phyloP scores from a whole-genome alignment of 2,329 filamentous ascomycete species.

The Phoma sp. region DNA sequence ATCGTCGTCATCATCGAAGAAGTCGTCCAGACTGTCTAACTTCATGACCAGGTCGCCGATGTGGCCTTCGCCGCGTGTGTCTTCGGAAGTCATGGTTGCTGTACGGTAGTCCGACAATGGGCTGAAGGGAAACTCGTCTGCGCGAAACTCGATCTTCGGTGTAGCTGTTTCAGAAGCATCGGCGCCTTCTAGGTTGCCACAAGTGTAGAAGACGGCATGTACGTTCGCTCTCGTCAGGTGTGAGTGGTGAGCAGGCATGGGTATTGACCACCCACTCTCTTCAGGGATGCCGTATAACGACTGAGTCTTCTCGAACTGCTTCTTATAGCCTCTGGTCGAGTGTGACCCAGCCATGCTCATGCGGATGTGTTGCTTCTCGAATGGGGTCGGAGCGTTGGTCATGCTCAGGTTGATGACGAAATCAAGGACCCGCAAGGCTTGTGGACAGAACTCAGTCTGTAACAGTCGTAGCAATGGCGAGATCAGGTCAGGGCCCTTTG shows the following conservation, averaged over 20 bases:
- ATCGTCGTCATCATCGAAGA: conserved; percentile 59
- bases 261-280: conserved; percentile 94
- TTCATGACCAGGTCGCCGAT: conserved; percentile 80
- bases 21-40: conserved; percentile 63
- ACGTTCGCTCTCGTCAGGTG: conserved; percentile 88
- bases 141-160: conserved; percentile 89
- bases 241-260: conserved; percentile 88
- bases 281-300: conserved; percentile 97
- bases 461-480: conserved; percentile 88
- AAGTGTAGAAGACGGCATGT: conserved; percentile 95
- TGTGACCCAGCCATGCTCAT: conserved; percentile 98
- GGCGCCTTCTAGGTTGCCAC: conserved; percentile 61
- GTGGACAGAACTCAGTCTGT: conserved; percentile 92
- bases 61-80: conserved; percentile 73
- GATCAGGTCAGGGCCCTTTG: conserved; percentile 92
- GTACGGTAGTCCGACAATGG: conserved; percentile 75
- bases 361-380: conserved; percentile 91
- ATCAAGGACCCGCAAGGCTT: conserved; percentile 89
- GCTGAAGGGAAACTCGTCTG: conserved; percentile 84
- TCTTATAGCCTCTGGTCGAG: conserved; percentile 79
- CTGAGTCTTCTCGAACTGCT: conserved; percentile 93
- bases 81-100: conserved; percentile 92
- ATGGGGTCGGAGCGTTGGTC: conserved; percentile 76
- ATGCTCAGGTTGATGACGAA: conserved; percentile 96
- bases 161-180: conserved; percentile 70